Evolutionary conservation across 805 yeast species (phyloP).

Genomic region (Maudiozyma turicensis): DNA sequence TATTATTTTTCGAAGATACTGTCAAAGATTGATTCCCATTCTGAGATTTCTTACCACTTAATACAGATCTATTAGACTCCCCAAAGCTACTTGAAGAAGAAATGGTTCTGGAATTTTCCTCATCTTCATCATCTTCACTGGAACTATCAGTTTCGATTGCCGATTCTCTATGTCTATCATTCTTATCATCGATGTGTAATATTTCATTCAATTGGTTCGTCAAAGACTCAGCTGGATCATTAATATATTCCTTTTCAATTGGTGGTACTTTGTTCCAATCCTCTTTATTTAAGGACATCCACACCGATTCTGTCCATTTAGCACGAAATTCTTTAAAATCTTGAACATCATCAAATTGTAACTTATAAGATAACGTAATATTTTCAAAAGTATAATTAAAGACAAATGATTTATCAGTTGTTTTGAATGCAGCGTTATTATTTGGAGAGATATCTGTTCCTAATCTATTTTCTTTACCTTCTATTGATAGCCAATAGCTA

Average conservation of each 20-base stretch:
- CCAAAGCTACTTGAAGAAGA: constrained; percentile 15
- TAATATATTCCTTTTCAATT: constrained; percentile 45
- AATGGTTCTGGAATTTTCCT: constrained; percentile 21
- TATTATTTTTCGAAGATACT: constrained; percentile 58
- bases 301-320: constrained; percentile 41
- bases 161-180: constrained; percentile 26
- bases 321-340: constrained; percentile 44
- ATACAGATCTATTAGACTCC: constrained; percentile 6
- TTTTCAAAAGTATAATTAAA: constrained; percentile 45
- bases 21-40: constrained; percentile 53
- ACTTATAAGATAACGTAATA: constrained; percentile 49
- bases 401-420: constrained; percentile 42
- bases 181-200: constrained; percentile 25
- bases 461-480: constrained; percentile 23
- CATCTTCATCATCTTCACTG: constrained; percentile 25
- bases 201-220: constrained; percentile 30
- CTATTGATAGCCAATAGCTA: constrained; percentile 44
- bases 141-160: constrained; percentile 16
- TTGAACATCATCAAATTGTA: constrained; percentile 39
- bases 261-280: constrained; percentile 38
- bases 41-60: constrained; percentile 6
- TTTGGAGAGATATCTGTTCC: constrained; percentile 37
- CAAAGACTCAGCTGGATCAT: constrained; percentile 39
- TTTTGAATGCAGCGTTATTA: constrained; percentile 60
- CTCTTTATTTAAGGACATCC: constrained; percentile 48